Evolutionary conservation across 2,329 filamentous ascomycete species (phyloP), one percentile per base, ranked within the genome.

Genomic region (Verticillium dahliae): DNA sequence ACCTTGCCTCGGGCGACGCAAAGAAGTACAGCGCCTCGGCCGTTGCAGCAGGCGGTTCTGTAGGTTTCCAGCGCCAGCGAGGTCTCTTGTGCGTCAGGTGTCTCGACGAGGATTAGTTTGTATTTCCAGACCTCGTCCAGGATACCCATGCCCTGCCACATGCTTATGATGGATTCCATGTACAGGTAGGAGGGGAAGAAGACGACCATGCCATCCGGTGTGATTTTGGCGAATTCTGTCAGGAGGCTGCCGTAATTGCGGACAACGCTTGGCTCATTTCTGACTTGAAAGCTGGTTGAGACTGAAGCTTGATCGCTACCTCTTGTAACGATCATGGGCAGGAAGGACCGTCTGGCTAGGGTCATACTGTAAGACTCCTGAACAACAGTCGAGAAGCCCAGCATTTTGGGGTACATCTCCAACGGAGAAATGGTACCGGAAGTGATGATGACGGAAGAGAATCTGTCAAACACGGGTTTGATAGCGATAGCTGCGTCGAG

Each of bases 381-480:
- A 3, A 98, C 90, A 0, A 98, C 92, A 1, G 93, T 92, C 10
- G 84, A 83, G 76, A 99, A 99, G 60, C 92, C 90, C 33, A 99
- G 87, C 93, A 99, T 99, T 71, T 97, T 97, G 0, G 95, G 96
- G 70, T 99, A 99, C 90, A 99, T 99, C 73, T 99, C 96, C 3
- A 99, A 78, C 0, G 95, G 95, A 1, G 95, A 98, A 64, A 99
- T 92, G 1, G 95, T 99, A 65, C 95, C 95, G 0, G 95, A 98
- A 0, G 95, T 99, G 72, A 99, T 98, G 71, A 99, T 96, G 66
- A 99, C 95, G 1, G 95, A 98, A 74, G 91, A 93, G 74, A 99
- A 99, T 59, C 95, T 89, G 63, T 99, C 94, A 71, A 99, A 97
- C 5, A 99, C 94, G 0, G 95, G 95, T 65, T 95, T 96, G 71